phyloP scores from a whole-genome alignment of 176 grass and related monocot species.

The barley (Hordeum vulgare) region DNA sequence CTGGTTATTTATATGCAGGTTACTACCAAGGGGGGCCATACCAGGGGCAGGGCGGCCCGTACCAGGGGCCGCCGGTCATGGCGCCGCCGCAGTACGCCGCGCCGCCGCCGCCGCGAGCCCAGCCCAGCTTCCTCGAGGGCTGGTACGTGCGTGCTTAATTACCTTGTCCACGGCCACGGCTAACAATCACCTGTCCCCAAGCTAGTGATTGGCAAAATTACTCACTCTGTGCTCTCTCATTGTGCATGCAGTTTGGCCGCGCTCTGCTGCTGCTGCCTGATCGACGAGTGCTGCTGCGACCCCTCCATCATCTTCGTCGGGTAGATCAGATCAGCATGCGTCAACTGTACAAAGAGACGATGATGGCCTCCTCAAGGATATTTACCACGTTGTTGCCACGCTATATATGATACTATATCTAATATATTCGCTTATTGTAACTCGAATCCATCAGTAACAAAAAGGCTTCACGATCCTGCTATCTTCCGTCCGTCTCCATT shows the following conservation, averaged over 20 bases:
- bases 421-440: background rate
- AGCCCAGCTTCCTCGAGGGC: conserved; percentile 61
- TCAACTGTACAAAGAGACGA: background rate
- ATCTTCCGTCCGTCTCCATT: background rate
- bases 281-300: conserved; percentile 87
- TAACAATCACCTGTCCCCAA: too few species aligned
- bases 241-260: conserved; percentile 59
- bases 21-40: conserved; percentile 57
- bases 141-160: too few species aligned
- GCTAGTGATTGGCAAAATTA: background rate
- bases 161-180: too few species aligned
- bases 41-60: conserved; percentile 57
- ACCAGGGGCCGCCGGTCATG: conserved; percentile 89
- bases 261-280: conserved; percentile 62
- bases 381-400: background rate
- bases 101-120: conserved; percentile 38
- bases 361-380: background rate
- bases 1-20: background rate
- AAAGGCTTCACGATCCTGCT: background rate
- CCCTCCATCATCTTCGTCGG: conserved; percentile 52
- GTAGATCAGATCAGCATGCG: background rate
- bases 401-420: background rate
- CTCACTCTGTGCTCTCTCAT: background rate
- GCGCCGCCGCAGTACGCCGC: conserved; percentile 76
- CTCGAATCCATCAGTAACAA: background rate